Evolutionary conservation across 2,329 filamentous ascomycete species (phyloP).

Genomic region (Lasiodiplodia sp.): DNA sequence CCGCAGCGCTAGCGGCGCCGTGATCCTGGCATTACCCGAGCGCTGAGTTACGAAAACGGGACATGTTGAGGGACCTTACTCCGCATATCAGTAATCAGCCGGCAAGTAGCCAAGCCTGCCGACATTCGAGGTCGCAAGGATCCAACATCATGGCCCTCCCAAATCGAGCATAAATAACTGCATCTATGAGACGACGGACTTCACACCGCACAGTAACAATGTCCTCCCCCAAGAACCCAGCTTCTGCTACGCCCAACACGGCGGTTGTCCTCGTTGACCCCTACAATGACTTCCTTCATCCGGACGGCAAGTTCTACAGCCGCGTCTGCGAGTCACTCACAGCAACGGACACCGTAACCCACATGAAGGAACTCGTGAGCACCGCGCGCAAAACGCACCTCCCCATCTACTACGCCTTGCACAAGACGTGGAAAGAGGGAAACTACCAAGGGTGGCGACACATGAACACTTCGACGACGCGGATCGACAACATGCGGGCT

Average conservation of each 20-base stretch:
- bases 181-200: no score
- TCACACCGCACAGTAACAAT: no score
- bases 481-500: background rate
- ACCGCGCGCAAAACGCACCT: constrained; percentile 31
- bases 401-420: constrained; percentile 47
- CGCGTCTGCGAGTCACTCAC: constrained; percentile 30
- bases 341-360: constrained; percentile 11
- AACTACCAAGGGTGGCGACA: constrained; percentile 42
- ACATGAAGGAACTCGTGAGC: background rate
- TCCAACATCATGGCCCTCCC: no score
- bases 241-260: constrained; percentile 41
- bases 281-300: constrained; percentile 39
- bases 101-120: no score
- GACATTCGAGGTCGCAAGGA: no score
- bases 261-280: constrained; percentile 37
- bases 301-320: constrained; percentile 33
- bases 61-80: no score
- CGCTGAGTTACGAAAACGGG: no score
- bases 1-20: constrained; percentile 25
- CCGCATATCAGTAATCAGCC: no score
- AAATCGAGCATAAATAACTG: no score
- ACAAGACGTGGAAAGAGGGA: constrained; percentile 39
- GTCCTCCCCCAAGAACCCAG: no score
- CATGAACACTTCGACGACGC: constrained; percentile 36
- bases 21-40: no score